Base-by-base conservation (phyloP, 176 grass and related monocot genomes). In the Canna indica region DNA sequence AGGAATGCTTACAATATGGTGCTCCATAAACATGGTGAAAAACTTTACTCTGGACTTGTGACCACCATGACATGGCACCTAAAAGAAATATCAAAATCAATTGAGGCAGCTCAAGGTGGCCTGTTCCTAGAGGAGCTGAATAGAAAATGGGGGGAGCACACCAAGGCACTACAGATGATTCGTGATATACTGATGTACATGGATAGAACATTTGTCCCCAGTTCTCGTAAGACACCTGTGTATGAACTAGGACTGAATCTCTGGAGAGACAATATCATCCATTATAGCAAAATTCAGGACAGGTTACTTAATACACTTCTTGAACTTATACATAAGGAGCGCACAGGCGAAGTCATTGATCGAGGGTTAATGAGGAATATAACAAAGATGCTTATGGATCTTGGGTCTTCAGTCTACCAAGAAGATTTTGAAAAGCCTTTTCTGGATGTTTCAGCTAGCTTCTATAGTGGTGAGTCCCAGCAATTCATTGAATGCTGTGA, bases 1-100 rank as follows among this genome's bases (percentile, higher is more conserved):
- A 96, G 91, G 91, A 96, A 73, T 80, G 91, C 91, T 62, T 96
- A 96, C 81, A 96, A 96, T 71, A 91, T 96, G 88, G 88, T 96
- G 72, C 91, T 96, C 74, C 91, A 96, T 85, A 96, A 96, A 74
- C 91, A 91, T 17, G 88, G 91, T 0, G 91, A 91, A 75, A 96
- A 91, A 39, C 11, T 83, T 18, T 74, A 83, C 69, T 73, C 61
- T 9, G 62, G 48, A 32, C 34, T 68, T 41, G 69, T 73, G 48
- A 20, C 60, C 9, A 1, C 81, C 60, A 68, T 83, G 61, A 7
- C 65, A 4, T 67, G 38, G 25, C 60, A 77, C 39, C 68, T 83
- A 70, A 62, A 78, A 36, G 53, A 24, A 33, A 64, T 73, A 69
- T 48, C 27, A 27, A 18, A 20, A 1, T 58, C 59, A 26, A 53